Conservation (phyloP, 1,284 basidiomycete species). For the Malassezia caprae region DNA sequence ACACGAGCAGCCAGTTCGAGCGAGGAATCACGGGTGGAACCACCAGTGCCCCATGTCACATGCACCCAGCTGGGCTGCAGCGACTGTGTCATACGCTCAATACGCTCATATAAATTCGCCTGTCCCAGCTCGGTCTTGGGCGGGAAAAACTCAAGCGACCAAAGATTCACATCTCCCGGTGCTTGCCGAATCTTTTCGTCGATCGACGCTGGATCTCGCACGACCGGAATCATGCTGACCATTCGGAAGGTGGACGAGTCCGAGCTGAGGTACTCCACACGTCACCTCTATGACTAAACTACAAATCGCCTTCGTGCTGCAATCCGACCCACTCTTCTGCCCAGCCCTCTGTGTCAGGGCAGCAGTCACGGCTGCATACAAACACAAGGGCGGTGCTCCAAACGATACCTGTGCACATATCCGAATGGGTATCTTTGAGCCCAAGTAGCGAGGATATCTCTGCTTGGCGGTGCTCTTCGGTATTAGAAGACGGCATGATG, state of each 20-base stretch:
- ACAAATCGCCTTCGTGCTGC: conserved; percentile 33
- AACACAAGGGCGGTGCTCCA: conserved; percentile 44
- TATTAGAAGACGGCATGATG: conserved; percentile 12
- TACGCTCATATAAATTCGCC: conserved; percentile 52
- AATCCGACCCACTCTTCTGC: conserved; percentile 29
- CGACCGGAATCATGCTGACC: neutral
- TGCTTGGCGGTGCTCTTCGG: conserved; percentile 19
- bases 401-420: conserved; percentile 27
- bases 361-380: conserved; percentile 37
- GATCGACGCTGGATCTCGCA: neutral
- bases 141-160: conserved; percentile 84
- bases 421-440: neutral
- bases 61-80: conserved; percentile 53
- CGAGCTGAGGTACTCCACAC: neutral
- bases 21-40: conserved; percentile 75
- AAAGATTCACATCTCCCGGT: conserved; percentile 21
- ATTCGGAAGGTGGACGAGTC: neutral
- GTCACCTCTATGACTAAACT: neutral
- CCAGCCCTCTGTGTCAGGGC: conserved; percentile 25
- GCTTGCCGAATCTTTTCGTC: conserved; percentile 14
- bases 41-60: conserved; percentile 95
- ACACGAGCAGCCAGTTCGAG: conserved; percentile 59
- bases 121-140: conserved; percentile 82
- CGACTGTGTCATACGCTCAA: conserved; percentile 57
- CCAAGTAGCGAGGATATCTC: conserved; percentile 37